A percentile compares a stretch with the other conserved stretches of the same genome.
These are phyloP conservation scores for Cinnamomum chago DNA, from an alignment of 164 flowering plant genomes.

Conservation along the genomic window DNA sequence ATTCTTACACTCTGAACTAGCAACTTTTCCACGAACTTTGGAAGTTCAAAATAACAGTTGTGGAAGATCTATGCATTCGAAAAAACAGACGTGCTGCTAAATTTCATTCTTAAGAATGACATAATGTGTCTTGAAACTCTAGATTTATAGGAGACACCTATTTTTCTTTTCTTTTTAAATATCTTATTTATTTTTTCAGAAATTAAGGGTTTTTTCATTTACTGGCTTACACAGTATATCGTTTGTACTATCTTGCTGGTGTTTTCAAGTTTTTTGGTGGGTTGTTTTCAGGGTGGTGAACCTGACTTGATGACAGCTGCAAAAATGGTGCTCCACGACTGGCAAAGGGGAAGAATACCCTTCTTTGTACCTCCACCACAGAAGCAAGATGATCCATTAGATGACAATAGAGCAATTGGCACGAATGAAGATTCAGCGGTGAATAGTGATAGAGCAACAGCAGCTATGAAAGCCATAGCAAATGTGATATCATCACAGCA, in stretches of 20 bases:
- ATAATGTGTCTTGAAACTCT: no score
- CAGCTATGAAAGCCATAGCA: slow-evolving; percentile 76
- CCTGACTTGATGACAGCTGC: slow-evolving; percentile 86
- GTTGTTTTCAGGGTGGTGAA: slow-evolving; percentile 73
- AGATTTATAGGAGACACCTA: no score
- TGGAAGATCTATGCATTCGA: no score
- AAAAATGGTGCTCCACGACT: slow-evolving; percentile 96
- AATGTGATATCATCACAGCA: slow-evolving; percentile 72
- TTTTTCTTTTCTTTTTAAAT: background rate
- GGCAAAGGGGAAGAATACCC: slow-evolving; percentile 96
- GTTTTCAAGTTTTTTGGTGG: background rate
- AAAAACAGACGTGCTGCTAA: background rate
- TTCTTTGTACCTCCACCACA: slow-evolving; percentile 97
- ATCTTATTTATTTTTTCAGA: background rate
- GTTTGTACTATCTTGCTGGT: no score
- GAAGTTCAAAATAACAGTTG: no score
- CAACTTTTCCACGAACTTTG: no score
- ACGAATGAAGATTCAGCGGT: slow-evolving; percentile 28
- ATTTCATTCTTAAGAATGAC: background rate
- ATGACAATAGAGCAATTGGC: slow-evolving; percentile 25
- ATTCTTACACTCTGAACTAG: no score
- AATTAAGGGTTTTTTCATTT: no score
- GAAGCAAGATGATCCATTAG: slow-evolving; percentile 31
- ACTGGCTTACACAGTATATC: no score
- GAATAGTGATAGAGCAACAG: slow-evolving; percentile 38